A percentile compares a stretch with the other conserved stretches of the same genome.
phyloP scores from a whole-genome alignment of 2,329 filamentous ascomycete genomes.

The Huntiella omanensis region DNA sequence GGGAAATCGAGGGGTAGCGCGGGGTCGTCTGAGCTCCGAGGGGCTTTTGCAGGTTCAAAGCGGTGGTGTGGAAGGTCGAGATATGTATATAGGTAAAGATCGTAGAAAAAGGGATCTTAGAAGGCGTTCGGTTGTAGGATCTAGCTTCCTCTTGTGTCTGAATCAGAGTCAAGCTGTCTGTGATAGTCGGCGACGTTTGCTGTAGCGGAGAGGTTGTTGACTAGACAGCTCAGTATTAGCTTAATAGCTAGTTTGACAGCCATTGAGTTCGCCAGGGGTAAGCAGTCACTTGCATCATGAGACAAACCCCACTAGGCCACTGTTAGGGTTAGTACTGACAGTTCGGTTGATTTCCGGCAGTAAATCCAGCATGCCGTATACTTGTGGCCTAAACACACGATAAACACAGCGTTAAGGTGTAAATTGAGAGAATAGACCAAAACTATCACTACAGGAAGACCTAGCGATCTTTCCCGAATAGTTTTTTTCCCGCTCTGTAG shows the following conservation, averaged over 20 bases:
- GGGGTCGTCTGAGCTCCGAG: too few relatives aligned
- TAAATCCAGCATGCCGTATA: neutral
- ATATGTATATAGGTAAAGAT: neutral
- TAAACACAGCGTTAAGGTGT: neutral
- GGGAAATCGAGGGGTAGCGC: too few relatives aligned
- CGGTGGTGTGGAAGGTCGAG: neutral
- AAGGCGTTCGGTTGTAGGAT: too few relatives aligned
- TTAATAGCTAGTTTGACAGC: too few relatives aligned
- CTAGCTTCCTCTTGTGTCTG: neutral
- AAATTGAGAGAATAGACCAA: neutral
- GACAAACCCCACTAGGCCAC: neutral
- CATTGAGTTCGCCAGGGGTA: neutral
- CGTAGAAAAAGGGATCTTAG: neutral
- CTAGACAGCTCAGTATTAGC: neutral
- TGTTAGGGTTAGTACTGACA: neutral
- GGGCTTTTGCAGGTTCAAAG: too few relatives aligned
- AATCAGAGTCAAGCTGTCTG: neutral
- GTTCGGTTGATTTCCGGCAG: conserved; percentile 7
- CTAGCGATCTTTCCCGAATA: conserved; percentile 29
- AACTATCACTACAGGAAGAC: conserved; percentile 19
- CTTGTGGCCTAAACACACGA: neutral
- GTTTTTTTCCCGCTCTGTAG: conserved; percentile 23
- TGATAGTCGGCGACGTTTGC: neutral
- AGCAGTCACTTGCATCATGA: neutral
- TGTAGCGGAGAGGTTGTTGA: neutral